Evolutionary conservation across 2,329 filamentous ascomycete genomes (phyloP).

Genomic region (Clonostachys byssicola): DNA sequence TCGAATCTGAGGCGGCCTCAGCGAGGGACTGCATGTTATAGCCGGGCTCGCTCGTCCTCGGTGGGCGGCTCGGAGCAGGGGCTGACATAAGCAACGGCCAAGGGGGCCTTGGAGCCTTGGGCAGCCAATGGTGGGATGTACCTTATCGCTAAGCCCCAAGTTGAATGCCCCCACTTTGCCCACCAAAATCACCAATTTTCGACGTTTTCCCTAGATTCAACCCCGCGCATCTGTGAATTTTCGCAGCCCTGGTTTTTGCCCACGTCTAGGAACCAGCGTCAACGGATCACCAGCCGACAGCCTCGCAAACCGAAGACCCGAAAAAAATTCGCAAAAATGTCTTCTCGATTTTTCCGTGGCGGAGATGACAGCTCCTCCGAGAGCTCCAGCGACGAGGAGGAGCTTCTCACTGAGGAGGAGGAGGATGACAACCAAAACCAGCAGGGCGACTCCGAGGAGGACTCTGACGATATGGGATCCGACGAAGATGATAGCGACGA

Average conservation of each 20-base stretch:
- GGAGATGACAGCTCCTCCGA: constrained; percentile 91
- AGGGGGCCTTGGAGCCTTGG: too few relatives aligned
- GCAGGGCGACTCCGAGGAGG: constrained; percentile 43
- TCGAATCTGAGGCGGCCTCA: too few relatives aligned
- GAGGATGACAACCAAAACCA: constrained; percentile 15
- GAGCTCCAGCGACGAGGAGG: constrained; percentile 93
- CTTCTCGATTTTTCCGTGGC: constrained; percentile 96
- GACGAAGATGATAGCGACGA: constrained; percentile 48
- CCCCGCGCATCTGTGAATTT: constrained; percentile 17
- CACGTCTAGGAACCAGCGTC: neutral
- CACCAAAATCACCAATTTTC: constrained; percentile 38
- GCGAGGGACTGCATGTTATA: too few relatives aligned
- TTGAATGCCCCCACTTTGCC: constrained; percentile 28
- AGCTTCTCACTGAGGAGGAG: constrained; percentile 67
- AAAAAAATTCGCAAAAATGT: constrained; percentile 57
- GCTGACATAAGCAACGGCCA: too few relatives aligned
- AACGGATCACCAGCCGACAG: constrained; percentile 1
- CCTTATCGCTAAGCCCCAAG: constrained; percentile 29
- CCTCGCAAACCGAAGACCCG: constrained; percentile 2
- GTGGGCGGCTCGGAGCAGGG: too few relatives aligned
- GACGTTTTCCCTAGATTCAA: constrained; percentile 23
- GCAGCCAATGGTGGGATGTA: constrained; percentile 4
- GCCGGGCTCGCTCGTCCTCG: too few relatives aligned
- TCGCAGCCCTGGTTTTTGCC: neutral
- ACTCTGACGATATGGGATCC: constrained; percentile 41